phyloP scores from a whole-genome alignment of 371 early-diverging fungal species.

The Saksenaea oblongispora region DNA sequence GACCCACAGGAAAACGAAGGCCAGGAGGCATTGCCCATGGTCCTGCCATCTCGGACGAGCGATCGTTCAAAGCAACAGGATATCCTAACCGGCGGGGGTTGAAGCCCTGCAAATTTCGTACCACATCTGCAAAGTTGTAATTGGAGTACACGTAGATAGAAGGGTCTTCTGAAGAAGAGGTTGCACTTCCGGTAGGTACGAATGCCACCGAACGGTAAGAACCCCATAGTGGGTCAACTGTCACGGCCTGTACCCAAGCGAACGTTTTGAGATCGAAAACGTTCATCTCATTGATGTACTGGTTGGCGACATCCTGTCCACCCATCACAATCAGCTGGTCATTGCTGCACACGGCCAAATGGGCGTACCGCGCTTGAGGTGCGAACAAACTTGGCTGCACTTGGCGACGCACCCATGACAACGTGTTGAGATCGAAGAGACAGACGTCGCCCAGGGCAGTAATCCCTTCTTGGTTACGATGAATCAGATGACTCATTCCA shows the following conservation, averaged over 20 bases:
- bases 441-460: conserved; percentile 67
- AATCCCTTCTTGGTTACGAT: conserved; percentile 26
- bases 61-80: conserved; percentile 45
- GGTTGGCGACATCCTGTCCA: conserved; percentile 74
- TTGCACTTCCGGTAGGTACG: conserved; percentile 12
- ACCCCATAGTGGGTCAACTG: conserved; percentile 68
- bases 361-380: conserved; percentile 75
- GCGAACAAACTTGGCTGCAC: conserved; percentile 41
- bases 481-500: conserved; percentile 56
- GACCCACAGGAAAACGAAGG: conserved; percentile 76
- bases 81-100: conserved; percentile 32
- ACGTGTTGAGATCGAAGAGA: conserved; percentile 56
- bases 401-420: conserved; percentile 60
- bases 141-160: conserved; percentile 74
- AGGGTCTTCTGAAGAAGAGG: conserved; percentile 10
- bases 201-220: conserved; percentile 77
- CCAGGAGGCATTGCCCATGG: conserved; percentile 66
- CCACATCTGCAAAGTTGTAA: conserved; percentile 77
- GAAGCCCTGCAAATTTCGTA: conserved; percentile 68
- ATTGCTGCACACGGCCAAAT: conserved; percentile 58
- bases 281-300: conserved; percentile 73
- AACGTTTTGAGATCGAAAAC: conserved; percentile 62
- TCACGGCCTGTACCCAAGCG: conserved; percentile 63
- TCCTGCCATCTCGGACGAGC: conserved; percentile 66
- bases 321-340: conserved; percentile 70